These are phyloP conservation scores for Boletus barrowsii DNA, from an alignment of 768 basidiomycete genomes.

Conservation along the genomic window DNA sequence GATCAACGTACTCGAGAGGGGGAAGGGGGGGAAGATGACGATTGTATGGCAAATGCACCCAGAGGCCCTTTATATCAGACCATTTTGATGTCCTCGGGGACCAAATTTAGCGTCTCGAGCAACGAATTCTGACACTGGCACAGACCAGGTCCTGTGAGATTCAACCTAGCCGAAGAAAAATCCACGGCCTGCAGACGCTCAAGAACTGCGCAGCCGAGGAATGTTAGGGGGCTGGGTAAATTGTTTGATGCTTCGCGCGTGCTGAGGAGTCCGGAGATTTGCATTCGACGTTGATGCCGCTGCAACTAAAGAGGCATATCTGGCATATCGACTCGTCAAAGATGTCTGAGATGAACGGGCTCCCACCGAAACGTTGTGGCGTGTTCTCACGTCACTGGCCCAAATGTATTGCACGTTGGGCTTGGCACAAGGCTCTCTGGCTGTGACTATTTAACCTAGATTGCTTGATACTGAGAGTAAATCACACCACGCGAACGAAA, in stretches of 20 bases:
- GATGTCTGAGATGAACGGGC: constrained; percentile 14
- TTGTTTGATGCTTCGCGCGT: constrained; percentile 16
- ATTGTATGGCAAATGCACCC: constrained; percentile 10
- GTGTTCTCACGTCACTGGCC: constrained; percentile 24
- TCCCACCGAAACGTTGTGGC: constrained; percentile 15
- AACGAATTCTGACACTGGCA: constrained; percentile 17
- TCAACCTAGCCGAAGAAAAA: constrained; percentile 20
- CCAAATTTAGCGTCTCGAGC: constrained; percentile 22
- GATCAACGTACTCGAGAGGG: constrained; percentile 8
- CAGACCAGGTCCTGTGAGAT: constrained; percentile 19
- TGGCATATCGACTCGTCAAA: not conserved
- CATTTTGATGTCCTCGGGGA: constrained; percentile 9
- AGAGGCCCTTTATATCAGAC: constrained; percentile 22
- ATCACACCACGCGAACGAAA: constrained; percentile 13
- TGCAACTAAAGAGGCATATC: constrained; percentile 13
- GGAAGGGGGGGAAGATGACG: constrained; percentile 8
- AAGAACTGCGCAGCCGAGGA: constrained; percentile 13
- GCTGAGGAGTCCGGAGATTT: constrained; percentile 7
- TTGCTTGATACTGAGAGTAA: constrained; percentile 8
- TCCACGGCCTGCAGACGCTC: constrained; percentile 22
- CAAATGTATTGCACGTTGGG: constrained; percentile 16
- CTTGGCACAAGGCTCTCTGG: not conserved
- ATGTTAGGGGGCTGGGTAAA: constrained; percentile 10
- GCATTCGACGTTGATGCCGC: constrained; percentile 5
- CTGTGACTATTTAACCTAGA: constrained; percentile 18